phyloP scores from a whole-genome alignment of 2,329 filamentous ascomycete genomes.

The Diaporthe sp. region DNA sequence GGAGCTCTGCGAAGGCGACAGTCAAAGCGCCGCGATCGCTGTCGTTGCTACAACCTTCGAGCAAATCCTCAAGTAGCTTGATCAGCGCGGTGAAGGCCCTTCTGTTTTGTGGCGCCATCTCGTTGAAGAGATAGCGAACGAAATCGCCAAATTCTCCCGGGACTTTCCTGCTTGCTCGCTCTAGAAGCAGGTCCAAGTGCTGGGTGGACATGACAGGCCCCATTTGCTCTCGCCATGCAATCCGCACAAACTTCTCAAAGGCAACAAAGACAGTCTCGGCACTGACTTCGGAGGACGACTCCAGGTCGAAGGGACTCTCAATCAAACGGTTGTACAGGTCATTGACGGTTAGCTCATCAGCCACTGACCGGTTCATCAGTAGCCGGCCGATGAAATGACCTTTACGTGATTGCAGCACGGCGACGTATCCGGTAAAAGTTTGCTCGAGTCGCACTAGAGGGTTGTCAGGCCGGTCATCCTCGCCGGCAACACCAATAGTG shows the following conservation, averaged over 20 bases:
- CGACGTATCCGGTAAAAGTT: constrained; percentile 85
- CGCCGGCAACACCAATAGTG: constrained; percentile 57
- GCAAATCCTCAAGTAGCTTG: constrained; percentile 86
- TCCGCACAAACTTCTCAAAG: constrained; percentile 92
- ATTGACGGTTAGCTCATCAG: constrained; percentile 86
- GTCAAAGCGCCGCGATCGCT: constrained; percentile 91
- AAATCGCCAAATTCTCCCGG: constrained; percentile 81
- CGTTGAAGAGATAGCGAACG: constrained; percentile 73
- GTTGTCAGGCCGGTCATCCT: constrained; percentile 72
- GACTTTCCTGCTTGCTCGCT: constrained; percentile 73
- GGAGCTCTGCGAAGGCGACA: constrained; percentile 87
- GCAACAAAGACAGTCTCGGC: constrained; percentile 91
- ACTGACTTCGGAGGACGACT: constrained; percentile 80
- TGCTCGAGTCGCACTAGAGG: constrained; percentile 84
- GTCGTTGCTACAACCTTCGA: constrained; percentile 92
- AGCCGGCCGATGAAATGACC: constrained; percentile 87
- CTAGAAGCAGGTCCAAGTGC: constrained; percentile 81
- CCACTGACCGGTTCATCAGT: constrained; percentile 77
- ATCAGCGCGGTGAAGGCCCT: constrained; percentile 88
- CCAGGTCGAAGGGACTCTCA: constrained; percentile 84
- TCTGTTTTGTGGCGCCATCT: constrained; percentile 78
- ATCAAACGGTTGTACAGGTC: constrained; percentile 91
- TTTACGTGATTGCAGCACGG: constrained; percentile 86
- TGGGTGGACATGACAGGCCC: constrained; percentile 84
- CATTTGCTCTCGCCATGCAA: constrained; percentile 91